These are phyloP conservation scores for Allium sativum DNA, from an alignment of 106 monocot genomes.

Conservation along the genomic window DNA sequence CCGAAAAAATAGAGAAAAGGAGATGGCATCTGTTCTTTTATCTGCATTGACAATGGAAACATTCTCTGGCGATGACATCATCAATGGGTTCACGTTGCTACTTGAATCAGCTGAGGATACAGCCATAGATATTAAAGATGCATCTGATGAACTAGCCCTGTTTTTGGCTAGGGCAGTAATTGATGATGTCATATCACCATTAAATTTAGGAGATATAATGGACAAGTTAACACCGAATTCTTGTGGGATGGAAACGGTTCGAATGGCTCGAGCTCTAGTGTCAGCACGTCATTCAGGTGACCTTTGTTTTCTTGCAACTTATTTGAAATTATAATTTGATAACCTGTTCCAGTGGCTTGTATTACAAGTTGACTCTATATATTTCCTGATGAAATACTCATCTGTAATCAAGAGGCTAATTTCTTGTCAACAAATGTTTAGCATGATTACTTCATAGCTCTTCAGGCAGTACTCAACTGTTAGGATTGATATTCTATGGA, in stretches of 20 bases:
- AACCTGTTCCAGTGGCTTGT: too few relatives aligned
- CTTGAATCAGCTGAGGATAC: conserved; percentile 72
- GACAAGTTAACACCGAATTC: conserved; percentile 34
- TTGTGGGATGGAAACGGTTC: conserved; percentile 50
- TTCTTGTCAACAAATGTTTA: too few relatives aligned
- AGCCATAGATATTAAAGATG: conserved; percentile 67
- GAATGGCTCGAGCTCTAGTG: conserved; percentile 47
- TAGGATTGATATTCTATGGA: too few relatives aligned
- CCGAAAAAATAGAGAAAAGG: conserved; percentile 73
- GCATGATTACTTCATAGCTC: too few relatives aligned
- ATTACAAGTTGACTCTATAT: too few relatives aligned
- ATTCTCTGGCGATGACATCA: conserved; percentile 53
- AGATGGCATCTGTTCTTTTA: conserved; percentile 83
- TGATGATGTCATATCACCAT: conserved; percentile 61
- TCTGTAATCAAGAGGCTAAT: too few relatives aligned
- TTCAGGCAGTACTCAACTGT: too few relatives aligned
- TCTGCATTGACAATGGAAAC: conserved; percentile 49
- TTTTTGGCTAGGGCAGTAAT: conserved; percentile 83
- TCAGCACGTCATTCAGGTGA: conserved; percentile 42
- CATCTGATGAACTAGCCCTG: conserved; percentile 70
- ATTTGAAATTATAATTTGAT: too few relatives aligned
- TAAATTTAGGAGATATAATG: conserved; percentile 58
- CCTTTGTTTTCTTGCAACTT: too few relatives aligned
- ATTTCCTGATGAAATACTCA: too few relatives aligned
- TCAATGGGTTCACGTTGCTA: conserved; percentile 74